phyloP scores from a whole-genome alignment of 805 yeast genomes.

The Starmera dryadoides region DNA sequence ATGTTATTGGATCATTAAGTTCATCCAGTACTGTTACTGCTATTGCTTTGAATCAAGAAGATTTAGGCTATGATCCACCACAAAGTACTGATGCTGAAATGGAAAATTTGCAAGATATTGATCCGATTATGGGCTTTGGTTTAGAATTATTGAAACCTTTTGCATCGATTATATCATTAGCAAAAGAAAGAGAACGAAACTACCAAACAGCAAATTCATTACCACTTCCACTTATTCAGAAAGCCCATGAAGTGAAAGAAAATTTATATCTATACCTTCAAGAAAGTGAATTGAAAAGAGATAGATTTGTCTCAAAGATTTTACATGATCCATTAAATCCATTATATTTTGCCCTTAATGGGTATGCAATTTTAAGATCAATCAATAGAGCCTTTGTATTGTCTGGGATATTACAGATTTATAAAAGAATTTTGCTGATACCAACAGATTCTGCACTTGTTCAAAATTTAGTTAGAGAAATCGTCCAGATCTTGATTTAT shows the following conservation, averaged over 20 bases:
- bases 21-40: conserved; percentile 29
- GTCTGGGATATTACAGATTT: conserved; percentile 49
- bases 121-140: conserved; percentile 62
- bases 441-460: conserved; percentile 40
- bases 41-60: conserved; percentile 23
- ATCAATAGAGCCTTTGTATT: conserved; percentile 46
- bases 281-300: conserved; percentile 19
- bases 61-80: conserved; percentile 15
- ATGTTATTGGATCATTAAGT: conserved; percentile 55
- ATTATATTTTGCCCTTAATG: background rate
- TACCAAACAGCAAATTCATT: conserved; percentile 7
- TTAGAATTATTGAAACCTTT: conserved; percentile 50
- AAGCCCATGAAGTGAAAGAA: conserved; percentile 34
- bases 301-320: conserved; percentile 14
- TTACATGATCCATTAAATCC: conserved; percentile 3
- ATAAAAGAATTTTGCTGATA: conserved; percentile 47
- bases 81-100: conserved; percentile 10
- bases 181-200: conserved; percentile 22
- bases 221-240: conserved; percentile 7
- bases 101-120: conserved; percentile 36
- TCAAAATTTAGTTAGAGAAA: conserved; percentile 30
- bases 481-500: conserved; percentile 24
- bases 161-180: conserved; percentile 38
- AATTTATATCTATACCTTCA: conserved; percentile 19
- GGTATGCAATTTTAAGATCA: conserved; percentile 27